A percentile compares a stretch with the other conserved stretches of the same genome.
Conservation (phyloP, 225 moss, liverwort and hornwort species). For the Neckera pumila region DNA sequence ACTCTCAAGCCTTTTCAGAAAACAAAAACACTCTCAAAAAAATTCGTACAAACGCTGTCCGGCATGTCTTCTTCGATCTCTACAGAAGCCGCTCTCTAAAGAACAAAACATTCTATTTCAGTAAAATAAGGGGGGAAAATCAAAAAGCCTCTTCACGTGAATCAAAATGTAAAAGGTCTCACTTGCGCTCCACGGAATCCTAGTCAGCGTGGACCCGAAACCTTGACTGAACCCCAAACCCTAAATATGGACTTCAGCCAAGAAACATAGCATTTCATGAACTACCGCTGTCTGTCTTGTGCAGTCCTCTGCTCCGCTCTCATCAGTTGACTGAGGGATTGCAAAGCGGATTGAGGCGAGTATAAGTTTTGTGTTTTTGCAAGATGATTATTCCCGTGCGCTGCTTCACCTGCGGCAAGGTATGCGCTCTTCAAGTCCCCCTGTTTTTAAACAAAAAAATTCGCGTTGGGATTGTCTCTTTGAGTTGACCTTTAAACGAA, state of each 20-base stretch:
- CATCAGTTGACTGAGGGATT: background rate
- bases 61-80: background rate
- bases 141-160: background rate
- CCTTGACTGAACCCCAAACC: background rate
- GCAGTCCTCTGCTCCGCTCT: background rate
- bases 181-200: constrained; percentile 1
- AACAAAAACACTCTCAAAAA: background rate
- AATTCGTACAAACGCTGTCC: background rate
- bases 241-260: background rate
- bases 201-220: background rate
- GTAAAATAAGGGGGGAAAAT: background rate
- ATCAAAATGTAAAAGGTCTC: background rate
- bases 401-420: constrained; percentile 95
- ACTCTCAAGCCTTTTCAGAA: background rate
- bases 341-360: background rate
- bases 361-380: background rate
- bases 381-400: constrained; percentile 95
- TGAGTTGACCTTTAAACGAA: background rate
- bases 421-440: background rate
- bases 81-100: background rate
- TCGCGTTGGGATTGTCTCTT: background rate
- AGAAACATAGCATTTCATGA: too few relatives aligned
- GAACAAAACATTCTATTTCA: background rate
- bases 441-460: background rate
- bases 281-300: background rate